These are phyloP conservation scores for Floccularia luteovirens DNA, from an alignment of 768 basidiomycete genomes.

Conservation along the genomic window DNA sequence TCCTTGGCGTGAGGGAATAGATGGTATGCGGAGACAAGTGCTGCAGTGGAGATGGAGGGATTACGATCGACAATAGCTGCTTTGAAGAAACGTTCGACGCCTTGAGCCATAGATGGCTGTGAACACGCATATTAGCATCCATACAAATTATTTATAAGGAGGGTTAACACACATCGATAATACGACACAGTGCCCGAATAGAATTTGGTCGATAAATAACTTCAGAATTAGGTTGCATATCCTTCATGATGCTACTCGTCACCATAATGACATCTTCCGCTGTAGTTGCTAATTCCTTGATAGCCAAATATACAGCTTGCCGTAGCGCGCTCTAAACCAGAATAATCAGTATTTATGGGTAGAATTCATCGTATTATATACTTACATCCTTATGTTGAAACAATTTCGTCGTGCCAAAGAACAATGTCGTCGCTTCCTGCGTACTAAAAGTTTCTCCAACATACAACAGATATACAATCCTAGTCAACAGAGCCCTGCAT, in stretches of 20 bases:
- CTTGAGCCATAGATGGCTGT: constrained; percentile 98
- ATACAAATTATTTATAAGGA: no score
- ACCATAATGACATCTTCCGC: constrained; percentile 99
- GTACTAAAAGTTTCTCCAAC: constrained; percentile 91
- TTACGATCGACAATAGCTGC: constrained; percentile 97
- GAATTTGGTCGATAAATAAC: constrained; percentile 98
- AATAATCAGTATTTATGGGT: neutral
- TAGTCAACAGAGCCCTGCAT: constrained; percentile 91
- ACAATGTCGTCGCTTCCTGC: constrained; percentile 94
- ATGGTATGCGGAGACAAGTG: constrained; percentile 95
- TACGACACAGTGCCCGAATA: constrained; percentile 90
- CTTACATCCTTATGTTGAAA: constrained; percentile 99
- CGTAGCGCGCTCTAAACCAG: constrained; percentile 80
- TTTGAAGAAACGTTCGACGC: constrained; percentile 98
- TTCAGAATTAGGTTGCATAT: constrained; percentile 98
- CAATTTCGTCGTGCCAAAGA: constrained; percentile 98
- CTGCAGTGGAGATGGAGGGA: constrained; percentile 91
- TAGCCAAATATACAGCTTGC: constrained; percentile 97
- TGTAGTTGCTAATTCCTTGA: constrained; percentile 93
- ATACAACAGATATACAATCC: constrained; percentile 95
- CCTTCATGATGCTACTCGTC: constrained; percentile 99
- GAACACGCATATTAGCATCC: no score
- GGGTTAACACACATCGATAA: constrained; percentile 94
- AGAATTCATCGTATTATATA: constrained; percentile 10
- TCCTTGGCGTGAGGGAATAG: constrained; percentile 90